phyloP scores from a whole-genome alignment of 345 rosid genomes.

The Limnanthes douglasii region DNA sequence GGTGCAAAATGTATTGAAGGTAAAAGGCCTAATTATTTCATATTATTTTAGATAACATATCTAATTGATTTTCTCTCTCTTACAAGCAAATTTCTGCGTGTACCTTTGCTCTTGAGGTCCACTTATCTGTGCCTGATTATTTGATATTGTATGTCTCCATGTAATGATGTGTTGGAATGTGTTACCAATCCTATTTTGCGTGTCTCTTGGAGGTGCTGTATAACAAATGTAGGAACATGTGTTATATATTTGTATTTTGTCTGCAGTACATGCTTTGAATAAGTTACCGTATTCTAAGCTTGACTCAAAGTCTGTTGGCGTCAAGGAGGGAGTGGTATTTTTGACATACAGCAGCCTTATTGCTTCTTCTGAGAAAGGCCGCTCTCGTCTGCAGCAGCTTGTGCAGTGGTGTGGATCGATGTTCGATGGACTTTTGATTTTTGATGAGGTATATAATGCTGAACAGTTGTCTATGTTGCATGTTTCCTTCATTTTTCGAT shows the following conservation, averaged over 20 bases:
- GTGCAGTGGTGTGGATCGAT: slow-evolving; percentile 94
- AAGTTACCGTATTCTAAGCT: slow-evolving; percentile 95
- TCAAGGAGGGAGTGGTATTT: slow-evolving; percentile 85
- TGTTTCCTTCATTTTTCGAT: slow-evolving; percentile 3
- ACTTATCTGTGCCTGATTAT: too few relatives aligned
- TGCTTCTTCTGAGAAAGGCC: slow-evolving; percentile 98
- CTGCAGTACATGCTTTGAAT: slow-evolving; percentile 92
- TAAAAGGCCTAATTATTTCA: too few relatives aligned
- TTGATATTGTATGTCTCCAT: too few relatives aligned
- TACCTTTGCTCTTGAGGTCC: too few relatives aligned
- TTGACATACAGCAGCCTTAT: slow-evolving; percentile 94
- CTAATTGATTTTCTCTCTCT: too few relatives aligned
- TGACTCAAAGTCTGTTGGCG: slow-evolving; percentile 83
- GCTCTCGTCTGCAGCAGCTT: slow-evolving; percentile 96
- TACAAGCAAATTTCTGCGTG: too few relatives aligned
- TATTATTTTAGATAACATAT: too few relatives aligned
- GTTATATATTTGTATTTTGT: slow-evolving; percentile 9
- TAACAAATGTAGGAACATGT: slow-evolving; percentile 8
- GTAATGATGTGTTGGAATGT: too few relatives aligned
- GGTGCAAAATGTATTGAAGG: slow-evolving; percentile 77
- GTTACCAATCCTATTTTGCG: neutral
- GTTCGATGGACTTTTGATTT: slow-evolving; percentile 81
- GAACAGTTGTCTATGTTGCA: slow-evolving; percentile 7
- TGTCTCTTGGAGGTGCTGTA: slow-evolving; percentile 2
- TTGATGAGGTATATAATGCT: slow-evolving; percentile 63